Evolutionary conservation across 345 rosid genomes (phyloP).

Genomic region (Populus simonii): DNA sequence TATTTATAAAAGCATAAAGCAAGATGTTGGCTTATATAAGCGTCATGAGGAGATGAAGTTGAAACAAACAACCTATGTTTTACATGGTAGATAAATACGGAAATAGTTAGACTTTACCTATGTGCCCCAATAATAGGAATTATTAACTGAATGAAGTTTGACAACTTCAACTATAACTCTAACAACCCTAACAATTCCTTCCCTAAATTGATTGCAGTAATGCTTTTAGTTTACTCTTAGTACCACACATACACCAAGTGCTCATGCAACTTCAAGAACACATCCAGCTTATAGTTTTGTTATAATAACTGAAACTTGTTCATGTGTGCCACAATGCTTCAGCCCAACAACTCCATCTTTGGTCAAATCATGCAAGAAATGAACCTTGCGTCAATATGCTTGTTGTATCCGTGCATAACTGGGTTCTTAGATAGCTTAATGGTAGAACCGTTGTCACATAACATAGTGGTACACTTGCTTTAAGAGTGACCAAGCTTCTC

Average conservation of each 20-base stretch:
- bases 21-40: too few relatives aligned
- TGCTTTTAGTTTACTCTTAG: neutral
- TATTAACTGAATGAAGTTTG: too few relatives aligned
- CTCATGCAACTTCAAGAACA: neutral
- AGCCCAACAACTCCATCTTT: neutral
- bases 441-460: too few relatives aligned
- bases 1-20: too few relatives aligned
- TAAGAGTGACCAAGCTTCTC: neutral
- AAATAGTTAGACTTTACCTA: too few relatives aligned
- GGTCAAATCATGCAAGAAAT: neutral
- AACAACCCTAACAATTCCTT: neutral
- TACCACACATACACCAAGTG: neutral
- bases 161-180: too few relatives aligned
- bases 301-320: neutral
- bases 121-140: too few relatives aligned
- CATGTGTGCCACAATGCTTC: neutral
- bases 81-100: fast-evolving
- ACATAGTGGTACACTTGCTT: neutral
- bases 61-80: too few relatives aligned
- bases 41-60: too few relatives aligned
- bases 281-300: neutral
- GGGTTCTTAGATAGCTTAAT: neutral
- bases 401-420: neutral
- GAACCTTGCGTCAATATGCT: neutral
- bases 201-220: neutral